phyloP scores from a whole-genome alignment of 2,329 filamentous ascomycete genomes.

The Nakataea oryzae region DNA sequence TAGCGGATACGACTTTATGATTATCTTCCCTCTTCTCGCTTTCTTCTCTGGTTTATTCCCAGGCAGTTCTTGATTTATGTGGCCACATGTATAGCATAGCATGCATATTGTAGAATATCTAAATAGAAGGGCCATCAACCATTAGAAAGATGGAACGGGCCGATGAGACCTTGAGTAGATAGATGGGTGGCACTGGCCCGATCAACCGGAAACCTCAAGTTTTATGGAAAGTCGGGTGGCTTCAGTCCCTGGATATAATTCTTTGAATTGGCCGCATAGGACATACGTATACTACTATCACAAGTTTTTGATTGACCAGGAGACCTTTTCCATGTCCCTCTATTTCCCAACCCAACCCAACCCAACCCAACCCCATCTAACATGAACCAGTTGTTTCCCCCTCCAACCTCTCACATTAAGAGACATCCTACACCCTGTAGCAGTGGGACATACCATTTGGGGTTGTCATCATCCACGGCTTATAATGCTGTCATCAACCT shows the following conservation, averaged over 20 bases:
- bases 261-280: too few relatives aligned
- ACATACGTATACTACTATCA: too few relatives aligned
- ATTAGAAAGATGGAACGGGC: too few relatives aligned
- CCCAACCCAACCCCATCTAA: not conserved
- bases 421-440: not conserved
- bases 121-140: too few relatives aligned
- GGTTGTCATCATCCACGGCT: conserved; percentile 14
- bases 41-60: too few relatives aligned
- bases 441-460: not conserved
- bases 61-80: not conserved
- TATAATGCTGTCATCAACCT: conserved; percentile 42
- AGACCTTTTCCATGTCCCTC: not conserved
- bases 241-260: too few relatives aligned
- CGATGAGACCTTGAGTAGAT: too few relatives aligned
- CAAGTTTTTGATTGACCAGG: not conserved
- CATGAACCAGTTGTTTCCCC: not conserved
- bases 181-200: too few relatives aligned
- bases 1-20: not conserved
- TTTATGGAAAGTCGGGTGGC: too few relatives aligned
- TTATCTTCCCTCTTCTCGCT: not conserved
- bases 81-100: not conserved
- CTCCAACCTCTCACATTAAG: not conserved
- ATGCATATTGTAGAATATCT: not conserved
- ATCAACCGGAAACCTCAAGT: too few relatives aligned
- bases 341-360: not conserved